phyloP scores from a whole-genome alignment of 768 basidiomycete genomes.

The Rhodosporidiobolus odoratus region DNA sequence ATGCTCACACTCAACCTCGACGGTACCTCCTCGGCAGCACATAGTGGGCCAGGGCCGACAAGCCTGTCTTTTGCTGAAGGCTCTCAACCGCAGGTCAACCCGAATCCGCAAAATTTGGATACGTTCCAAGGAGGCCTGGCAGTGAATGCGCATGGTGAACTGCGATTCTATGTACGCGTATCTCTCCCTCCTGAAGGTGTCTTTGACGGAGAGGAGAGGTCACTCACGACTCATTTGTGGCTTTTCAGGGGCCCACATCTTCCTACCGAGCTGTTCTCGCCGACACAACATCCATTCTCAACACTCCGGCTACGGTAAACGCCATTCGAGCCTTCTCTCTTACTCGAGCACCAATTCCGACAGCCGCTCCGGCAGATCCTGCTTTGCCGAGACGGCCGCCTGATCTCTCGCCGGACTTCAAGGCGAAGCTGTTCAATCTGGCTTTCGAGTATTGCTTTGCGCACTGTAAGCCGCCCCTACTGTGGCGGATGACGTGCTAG shows the following conservation, averaged over 20 bases:
- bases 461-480: conserved; percentile 7
- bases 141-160: conserved; percentile 19
- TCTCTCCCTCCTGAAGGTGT: not conserved
- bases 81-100: not conserved
- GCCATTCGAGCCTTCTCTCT: conserved; percentile 24
- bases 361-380: conserved; percentile 14
- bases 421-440: conserved; percentile 14
- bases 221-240: not conserved
- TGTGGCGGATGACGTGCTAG: not conserved
- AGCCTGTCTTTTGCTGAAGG: not conserved
- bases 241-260: conserved; percentile 6
- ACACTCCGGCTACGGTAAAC: conserved; percentile 8
- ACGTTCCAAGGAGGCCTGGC: conserved; percentile 28
- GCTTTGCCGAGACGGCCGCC: conserved; percentile 25
- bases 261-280: conserved; percentile 33
- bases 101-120: not conserved
- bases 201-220: too few species aligned
- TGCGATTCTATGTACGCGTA: conserved; percentile 21
- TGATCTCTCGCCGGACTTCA: conserved; percentile 16
- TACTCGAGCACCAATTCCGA: conserved; percentile 23
- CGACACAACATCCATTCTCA: conserved; percentile 19
- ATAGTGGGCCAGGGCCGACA: not conserved
- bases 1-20: conserved; percentile 2
- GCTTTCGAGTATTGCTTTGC: conserved; percentile 35
- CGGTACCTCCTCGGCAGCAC: not conserved